These are phyloP conservation scores for Wickerhamiella domercqiae DNA, from an alignment of 805 yeast genomes.

Conservation along the genomic window DNA sequence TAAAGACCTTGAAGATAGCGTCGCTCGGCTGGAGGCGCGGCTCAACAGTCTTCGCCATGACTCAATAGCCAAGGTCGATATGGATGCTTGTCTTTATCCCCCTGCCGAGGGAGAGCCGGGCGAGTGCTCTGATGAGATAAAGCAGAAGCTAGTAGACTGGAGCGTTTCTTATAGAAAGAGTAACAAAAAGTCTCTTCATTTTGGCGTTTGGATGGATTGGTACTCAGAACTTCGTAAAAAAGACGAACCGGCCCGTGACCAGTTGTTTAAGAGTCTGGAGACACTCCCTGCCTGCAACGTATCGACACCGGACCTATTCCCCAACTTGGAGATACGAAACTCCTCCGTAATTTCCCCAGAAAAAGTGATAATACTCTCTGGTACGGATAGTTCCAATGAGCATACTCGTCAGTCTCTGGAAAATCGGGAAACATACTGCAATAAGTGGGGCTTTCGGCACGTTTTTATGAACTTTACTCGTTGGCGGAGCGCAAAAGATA, in stretches of 20 bases:
- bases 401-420: conserved; percentile 6
- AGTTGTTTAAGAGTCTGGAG: background rate
- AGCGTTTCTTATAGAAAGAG: background rate
- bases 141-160: background rate
- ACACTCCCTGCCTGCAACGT: background rate
- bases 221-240: background rate
- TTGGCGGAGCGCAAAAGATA: conserved; percentile 6
- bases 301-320: background rate
- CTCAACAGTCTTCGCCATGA: background rate
- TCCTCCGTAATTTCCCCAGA: background rate
- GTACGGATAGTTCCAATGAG: background rate
- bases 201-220: background rate
- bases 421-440: conserved; percentile 22
- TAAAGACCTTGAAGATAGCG: background rate
- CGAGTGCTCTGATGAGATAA: background rate
- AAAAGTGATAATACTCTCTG: background rate
- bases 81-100: background rate
- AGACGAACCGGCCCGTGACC: background rate
- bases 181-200: background rate
- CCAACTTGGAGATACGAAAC: background rate
- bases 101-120: background rate
- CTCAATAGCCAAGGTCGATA: background rate
- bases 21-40: background rate
- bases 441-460: conserved; percentile 22
- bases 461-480: conserved; percentile 18